Conservation (phyloP, 345 rosid species). For the Pseudoturritis turrita region DNA sequence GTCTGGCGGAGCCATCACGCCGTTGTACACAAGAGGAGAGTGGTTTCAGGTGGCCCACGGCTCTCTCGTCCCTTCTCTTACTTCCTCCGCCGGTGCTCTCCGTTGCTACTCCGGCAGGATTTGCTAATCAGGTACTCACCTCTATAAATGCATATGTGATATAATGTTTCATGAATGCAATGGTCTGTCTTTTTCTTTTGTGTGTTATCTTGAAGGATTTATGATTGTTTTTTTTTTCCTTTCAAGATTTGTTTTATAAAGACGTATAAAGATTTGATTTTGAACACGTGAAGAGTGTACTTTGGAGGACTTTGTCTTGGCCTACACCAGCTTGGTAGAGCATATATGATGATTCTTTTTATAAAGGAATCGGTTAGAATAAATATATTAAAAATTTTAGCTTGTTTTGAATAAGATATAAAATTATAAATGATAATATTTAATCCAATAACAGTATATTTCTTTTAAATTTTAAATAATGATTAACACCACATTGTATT, state of each 20-base stretch:
- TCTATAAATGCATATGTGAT: neutral
- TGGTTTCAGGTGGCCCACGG: conserved; percentile 49
- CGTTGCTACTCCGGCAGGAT: conserved; percentile 35
- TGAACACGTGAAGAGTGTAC: neutral
- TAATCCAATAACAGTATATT: neutral
- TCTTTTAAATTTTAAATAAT: too few species aligned
- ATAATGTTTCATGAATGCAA: neutral
- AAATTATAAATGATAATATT: neutral
- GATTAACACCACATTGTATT: too few species aligned
- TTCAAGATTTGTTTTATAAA: neutral
- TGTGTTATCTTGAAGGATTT: neutral
- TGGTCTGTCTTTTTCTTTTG: too few species aligned
- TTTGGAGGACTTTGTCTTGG: neutral
- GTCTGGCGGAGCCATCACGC: conserved; percentile 56
- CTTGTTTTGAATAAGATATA: neutral
- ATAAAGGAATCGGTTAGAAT: neutral
- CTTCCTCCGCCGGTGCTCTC: conserved; percentile 68
- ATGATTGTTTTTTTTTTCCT: neutral
- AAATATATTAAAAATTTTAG: neutral
- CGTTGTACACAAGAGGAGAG: conserved; percentile 43
- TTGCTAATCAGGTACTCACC: conserved; percentile 24
- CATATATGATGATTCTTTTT: neutral
- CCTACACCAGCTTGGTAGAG: neutral
- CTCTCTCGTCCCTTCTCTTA: conserved; percentile 49
- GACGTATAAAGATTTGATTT: neutral